Percentiles rank a stretch among this genome's conserved stretches.
Evolutionary conservation across 192 early-diverging fungal species (phyloP).

Genomic region (Rhizoclosmatium sp.): DNA sequence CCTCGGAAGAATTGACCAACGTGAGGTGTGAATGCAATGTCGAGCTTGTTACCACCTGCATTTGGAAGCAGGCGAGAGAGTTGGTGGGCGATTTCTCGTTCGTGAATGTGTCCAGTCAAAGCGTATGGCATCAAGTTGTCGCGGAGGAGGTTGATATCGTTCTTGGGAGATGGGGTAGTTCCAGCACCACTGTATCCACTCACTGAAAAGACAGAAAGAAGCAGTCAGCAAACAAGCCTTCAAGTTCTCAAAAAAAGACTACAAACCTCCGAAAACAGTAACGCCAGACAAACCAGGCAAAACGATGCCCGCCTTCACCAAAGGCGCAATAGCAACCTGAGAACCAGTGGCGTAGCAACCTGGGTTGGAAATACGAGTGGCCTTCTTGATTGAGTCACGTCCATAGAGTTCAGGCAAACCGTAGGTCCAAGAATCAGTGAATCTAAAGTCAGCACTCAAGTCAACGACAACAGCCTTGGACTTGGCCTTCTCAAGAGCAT

Average conservation of each 20-base stretch:
- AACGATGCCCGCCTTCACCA: constrained; percentile 63
- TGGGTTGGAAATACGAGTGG: constrained; percentile 84
- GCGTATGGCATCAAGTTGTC: constrained; percentile 95
- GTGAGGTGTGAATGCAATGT: constrained; percentile 87
- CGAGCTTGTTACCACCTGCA: not conserved
- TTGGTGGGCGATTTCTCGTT: constrained; percentile 88
- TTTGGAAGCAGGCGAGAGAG: constrained; percentile 19
- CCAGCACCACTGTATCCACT: constrained; percentile 99
- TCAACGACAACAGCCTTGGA: constrained; percentile 80
- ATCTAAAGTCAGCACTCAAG: constrained; percentile 93
- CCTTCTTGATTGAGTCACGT: constrained; percentile 66
- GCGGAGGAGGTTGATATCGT: constrained; percentile 82
- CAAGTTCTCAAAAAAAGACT: not conserved
- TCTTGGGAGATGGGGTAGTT: constrained; percentile 95
- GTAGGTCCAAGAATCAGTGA: constrained; percentile 87
- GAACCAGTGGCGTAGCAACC: constrained; percentile 99
- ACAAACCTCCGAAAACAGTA: constrained; percentile 33
- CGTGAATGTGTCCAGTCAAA: constrained; percentile 95
- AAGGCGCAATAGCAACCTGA: constrained; percentile 87
- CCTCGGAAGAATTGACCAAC: constrained; percentile 95
- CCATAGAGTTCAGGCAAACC: constrained; percentile 67
- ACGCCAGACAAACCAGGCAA: constrained; percentile 54
- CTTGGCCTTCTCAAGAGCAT: constrained; percentile 61
- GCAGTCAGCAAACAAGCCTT: not conserved
- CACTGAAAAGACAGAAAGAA: constrained; percentile 85